A percentile compares a stretch with the other conserved stretches of the same genome.
Conservation (phyloP, 306 rosid species). For the Corylus heterophylla region DNA sequence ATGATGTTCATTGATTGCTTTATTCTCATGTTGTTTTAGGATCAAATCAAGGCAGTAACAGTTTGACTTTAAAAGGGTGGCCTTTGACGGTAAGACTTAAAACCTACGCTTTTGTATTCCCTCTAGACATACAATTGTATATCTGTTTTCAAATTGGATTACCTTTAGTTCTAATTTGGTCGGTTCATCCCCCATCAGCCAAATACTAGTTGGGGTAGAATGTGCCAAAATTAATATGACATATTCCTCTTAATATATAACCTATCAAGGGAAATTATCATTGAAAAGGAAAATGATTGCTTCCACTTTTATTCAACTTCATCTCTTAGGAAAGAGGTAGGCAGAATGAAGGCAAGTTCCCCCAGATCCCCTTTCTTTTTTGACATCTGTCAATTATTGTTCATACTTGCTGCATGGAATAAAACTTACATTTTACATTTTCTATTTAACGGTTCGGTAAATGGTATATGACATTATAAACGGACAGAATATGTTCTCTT, state of each 20-base stretch:
- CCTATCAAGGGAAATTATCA: neutral
- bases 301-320: constrained; percentile 5
- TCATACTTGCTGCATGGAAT: neutral
- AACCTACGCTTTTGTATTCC: constrained; percentile 4
- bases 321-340: constrained; percentile 4
- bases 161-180: neutral
- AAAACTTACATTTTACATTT: constrained; percentile 1
- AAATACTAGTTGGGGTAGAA: neutral
- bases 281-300: neutral
- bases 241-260: neutral
- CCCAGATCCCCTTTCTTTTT: neutral
- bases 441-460: neutral
- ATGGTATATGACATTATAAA: neutral
- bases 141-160: neutral
- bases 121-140: neutral
- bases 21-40: constrained; percentile 45
- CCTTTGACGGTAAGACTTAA: constrained; percentile 59
- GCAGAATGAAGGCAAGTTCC: constrained; percentile 2
- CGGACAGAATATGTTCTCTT: neutral
- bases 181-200: neutral
- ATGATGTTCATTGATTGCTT: constrained; percentile 11
- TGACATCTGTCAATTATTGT: neutral
- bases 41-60: constrained; percentile 55
- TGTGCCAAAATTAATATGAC: neutral
- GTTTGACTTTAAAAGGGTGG: constrained; percentile 70